phyloP scores from a whole-genome alignment of 768 basidiomycete species.

The Cytidiella melzeri region DNA sequence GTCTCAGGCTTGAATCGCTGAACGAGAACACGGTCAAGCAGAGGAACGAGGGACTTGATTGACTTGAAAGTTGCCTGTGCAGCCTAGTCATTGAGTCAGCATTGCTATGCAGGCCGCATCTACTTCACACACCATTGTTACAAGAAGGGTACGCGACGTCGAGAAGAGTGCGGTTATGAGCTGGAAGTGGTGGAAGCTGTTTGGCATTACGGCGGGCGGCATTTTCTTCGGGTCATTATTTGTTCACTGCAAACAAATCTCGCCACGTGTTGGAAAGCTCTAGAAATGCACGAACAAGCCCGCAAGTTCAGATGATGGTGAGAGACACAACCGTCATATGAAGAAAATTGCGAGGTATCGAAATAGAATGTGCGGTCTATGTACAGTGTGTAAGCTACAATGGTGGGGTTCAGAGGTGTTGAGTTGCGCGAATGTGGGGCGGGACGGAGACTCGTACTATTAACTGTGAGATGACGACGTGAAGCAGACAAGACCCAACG shows the following conservation, averaged over 20 bases:
- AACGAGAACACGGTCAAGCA: constrained; percentile 94
- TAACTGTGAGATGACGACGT: not conserved
- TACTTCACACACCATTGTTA: constrained; percentile 4
- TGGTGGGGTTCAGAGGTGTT: constrained; percentile 2
- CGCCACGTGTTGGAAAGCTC: constrained; percentile 14
- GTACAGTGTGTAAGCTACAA: constrained; percentile 15
- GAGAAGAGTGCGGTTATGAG: constrained; percentile 3
- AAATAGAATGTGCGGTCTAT: constrained; percentile 14
- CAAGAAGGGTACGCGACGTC: not conserved
- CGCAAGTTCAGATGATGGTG: not conserved
- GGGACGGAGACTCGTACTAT: not conserved
- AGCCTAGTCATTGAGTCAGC: constrained; percentile 41
- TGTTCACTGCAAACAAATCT: constrained; percentile 9
- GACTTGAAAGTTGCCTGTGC: constrained; percentile 92
- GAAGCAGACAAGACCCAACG: constrained; percentile 6
- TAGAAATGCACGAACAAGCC: constrained; percentile 5
- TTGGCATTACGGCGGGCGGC: constrained; percentile 6
- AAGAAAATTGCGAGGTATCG: constrained; percentile 12
- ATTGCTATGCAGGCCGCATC: not conserved
- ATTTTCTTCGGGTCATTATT: constrained; percentile 11
- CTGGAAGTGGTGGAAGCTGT: constrained; percentile 8
- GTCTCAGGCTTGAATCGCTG: constrained; percentile 97
- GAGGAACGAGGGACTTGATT: constrained; percentile 84
- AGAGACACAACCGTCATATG: not conserved
- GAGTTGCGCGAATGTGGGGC: constrained; percentile 1